phyloP scores from a whole-genome alignment of 2,329 filamentous ascomycete species.

The Phoma sp. region DNA sequence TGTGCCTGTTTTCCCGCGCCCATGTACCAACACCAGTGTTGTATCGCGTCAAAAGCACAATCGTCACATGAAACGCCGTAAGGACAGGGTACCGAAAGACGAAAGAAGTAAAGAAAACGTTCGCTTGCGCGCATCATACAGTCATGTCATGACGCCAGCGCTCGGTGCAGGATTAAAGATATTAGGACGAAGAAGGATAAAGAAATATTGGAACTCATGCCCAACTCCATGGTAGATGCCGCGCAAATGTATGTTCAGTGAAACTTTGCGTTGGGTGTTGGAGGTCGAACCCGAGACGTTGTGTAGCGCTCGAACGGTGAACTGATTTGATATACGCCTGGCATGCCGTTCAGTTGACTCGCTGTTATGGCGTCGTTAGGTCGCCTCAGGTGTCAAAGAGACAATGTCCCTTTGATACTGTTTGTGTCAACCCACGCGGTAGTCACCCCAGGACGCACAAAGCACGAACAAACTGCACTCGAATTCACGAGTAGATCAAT shows the following conservation, averaged over 20 bases:
- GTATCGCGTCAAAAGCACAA: constrained; percentile 16
- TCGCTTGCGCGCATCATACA: constrained; percentile 37
- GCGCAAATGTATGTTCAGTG: neutral
- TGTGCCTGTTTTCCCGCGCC: constrained; percentile 20
- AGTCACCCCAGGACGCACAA: neutral
- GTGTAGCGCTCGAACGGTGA: neutral
- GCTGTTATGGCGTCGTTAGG: neutral
- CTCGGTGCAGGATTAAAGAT: constrained; percentile 39
- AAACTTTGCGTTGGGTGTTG: neutral
- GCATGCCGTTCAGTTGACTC: neutral
- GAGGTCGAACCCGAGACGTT: neutral
- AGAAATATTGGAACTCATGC: constrained; percentile 7
- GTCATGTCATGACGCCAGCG: constrained; percentile 30
- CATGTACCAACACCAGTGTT: constrained; percentile 32
- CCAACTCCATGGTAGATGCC: constrained; percentile 5
- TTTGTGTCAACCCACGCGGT: neutral
- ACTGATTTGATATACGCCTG: neutral
- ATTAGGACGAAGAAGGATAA: constrained; percentile 21
- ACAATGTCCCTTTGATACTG: neutral
- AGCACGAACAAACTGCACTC: neutral
- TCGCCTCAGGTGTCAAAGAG: neutral
- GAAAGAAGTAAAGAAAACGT: constrained; percentile 20
- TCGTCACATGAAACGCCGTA: constrained; percentile 12
- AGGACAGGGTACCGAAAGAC: constrained; percentile 6
- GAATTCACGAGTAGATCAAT: constrained; percentile 30